phyloP scores from a whole-genome alignment of 202 grass and related monocot species.

The Sporobolus alterniflorus region DNA sequence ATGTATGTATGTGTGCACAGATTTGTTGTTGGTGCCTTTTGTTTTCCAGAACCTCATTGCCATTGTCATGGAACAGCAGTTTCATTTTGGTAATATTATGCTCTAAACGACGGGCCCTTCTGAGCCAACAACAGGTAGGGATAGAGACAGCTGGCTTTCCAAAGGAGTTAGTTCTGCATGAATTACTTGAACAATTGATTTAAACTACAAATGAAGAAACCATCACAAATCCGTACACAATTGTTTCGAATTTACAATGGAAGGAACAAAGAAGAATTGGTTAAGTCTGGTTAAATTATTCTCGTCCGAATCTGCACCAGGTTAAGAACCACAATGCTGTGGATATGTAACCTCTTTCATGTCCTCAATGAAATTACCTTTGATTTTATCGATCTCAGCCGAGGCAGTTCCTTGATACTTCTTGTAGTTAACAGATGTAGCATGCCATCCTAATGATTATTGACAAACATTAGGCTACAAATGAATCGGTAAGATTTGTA shows the following conservation, averaged over 20 bases:
- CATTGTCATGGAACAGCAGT: neutral
- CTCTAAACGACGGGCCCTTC: neutral
- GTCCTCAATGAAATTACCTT: constrained; percentile 7
- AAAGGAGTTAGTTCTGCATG: no score
- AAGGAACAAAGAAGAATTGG: constrained; percentile 7
- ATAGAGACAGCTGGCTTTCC: neutral
- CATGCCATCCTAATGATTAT: constrained; percentile 23
- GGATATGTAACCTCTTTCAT: neutral
- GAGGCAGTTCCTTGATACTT: neutral
- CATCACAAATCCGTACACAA: neutral
- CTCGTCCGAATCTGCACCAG: neutral
- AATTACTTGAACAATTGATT: neutral
- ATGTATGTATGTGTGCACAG: neutral
- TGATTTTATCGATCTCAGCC: neutral
- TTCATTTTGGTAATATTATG: neutral
- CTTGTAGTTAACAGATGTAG: constrained; percentile 16
- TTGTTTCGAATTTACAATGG: constrained; percentile 12
- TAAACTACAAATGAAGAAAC: neutral
- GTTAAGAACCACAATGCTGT: neutral
- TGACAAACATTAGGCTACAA: constrained; percentile 6
- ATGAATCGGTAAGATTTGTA: neutral
- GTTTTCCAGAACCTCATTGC: neutral
- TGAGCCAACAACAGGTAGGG: neutral
- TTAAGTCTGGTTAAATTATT: neutral
- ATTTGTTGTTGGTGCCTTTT: neutral